Conservation (phyloP, 495 filamentous ascomycete species). For the Tirmania nivea region DNA sequence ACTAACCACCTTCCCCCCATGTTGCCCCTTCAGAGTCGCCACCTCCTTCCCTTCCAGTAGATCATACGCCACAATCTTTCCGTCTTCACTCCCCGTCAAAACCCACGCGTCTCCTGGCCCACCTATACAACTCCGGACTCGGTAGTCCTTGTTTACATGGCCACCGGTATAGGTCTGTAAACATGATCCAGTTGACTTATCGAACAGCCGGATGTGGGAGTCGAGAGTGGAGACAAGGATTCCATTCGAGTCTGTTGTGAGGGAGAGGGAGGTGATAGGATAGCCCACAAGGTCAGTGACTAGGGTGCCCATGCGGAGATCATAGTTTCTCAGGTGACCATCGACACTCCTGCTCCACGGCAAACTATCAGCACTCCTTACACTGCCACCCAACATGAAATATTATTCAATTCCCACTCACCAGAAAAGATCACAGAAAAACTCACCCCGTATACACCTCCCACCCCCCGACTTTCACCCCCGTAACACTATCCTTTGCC, state of each 20-base stretch:
- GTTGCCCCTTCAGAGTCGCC: conserved; percentile 34
- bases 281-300: conserved; percentile 51
- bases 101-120: conserved; percentile 56
- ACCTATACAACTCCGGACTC: conserved; percentile 43
- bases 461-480: conserved; percentile 30
- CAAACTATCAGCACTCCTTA: background rate
- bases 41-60: conserved; percentile 51
- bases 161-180: conserved; percentile 45
- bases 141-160: conserved; percentile 37
- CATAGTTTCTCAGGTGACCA: conserved; percentile 62
- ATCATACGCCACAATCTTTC: conserved; percentile 73
- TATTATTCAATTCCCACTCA: background rate
- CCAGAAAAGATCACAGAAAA: conserved; percentile 22
- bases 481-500: conserved; percentile 52
- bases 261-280: conserved; percentile 43
- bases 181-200: conserved; percentile 48
- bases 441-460: conserved; percentile 46
- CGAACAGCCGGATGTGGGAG: conserved; percentile 56
- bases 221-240: conserved; percentile 59
- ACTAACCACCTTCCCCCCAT: conserved; percentile 35
- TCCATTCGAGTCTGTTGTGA: conserved; percentile 49
- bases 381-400: background rate
- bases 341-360: conserved; percentile 33
- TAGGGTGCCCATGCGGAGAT: conserved; percentile 59
- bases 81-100: conserved; percentile 63